These are phyloP conservation scores for Cordyceps farinosa DNA, from an alignment of 2,329 filamentous ascomycete genomes.

Conservation along the genomic window DNA sequence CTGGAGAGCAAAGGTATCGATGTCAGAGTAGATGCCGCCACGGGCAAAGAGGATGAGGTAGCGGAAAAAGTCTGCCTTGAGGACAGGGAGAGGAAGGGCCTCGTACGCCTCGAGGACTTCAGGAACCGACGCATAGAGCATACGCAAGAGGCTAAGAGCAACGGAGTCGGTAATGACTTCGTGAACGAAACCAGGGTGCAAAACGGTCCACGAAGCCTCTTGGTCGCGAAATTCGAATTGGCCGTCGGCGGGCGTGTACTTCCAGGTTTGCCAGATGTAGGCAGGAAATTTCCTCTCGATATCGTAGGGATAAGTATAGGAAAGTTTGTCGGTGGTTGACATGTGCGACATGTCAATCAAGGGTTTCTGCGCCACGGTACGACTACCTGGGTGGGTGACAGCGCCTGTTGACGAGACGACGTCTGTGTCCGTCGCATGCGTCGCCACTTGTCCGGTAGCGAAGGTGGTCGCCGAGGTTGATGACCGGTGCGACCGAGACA, in stretches of 20 bases:
- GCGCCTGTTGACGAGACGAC: slow-evolving; percentile 17
- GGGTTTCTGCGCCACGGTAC: slow-evolving; percentile 54
- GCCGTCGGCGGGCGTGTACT: slow-evolving; percentile 71
- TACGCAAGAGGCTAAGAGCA: slow-evolving; percentile 73
- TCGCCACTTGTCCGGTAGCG: slow-evolving; percentile 20
- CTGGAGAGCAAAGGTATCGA: slow-evolving; percentile 83
- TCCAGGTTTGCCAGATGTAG: slow-evolving; percentile 99
- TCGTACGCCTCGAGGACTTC: slow-evolving; percentile 76
- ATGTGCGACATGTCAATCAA: slow-evolving; percentile 68
- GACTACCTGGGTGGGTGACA: slow-evolving; percentile 24
- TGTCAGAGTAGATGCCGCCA: slow-evolving; percentile 76
- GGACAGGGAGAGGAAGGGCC: slow-evolving; percentile 66
- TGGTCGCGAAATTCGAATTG: slow-evolving; percentile 78
- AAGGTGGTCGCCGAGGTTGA: slow-evolving; percentile 4
- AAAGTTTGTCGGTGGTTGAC: slow-evolving; percentile 74
- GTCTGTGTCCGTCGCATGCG: slow-evolving; percentile 24
- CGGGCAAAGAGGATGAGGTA: slow-evolving; percentile 64
- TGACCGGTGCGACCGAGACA: slow-evolving; percentile 54
- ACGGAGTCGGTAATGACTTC: slow-evolving; percentile 94
- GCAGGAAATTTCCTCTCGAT: slow-evolving; percentile 85
- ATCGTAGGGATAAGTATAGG: slow-evolving; percentile 93
- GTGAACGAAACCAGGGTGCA: slow-evolving; percentile 89
- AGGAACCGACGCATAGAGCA: slow-evolving; percentile 81
- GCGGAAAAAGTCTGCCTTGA: slow-evolving; percentile 77
- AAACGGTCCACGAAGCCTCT: slow-evolving; percentile 84